These are phyloP conservation scores for Fonsecaea monophora DNA, from an alignment of 2,329 filamentous ascomycete species.

Conservation along the genomic window DNA sequence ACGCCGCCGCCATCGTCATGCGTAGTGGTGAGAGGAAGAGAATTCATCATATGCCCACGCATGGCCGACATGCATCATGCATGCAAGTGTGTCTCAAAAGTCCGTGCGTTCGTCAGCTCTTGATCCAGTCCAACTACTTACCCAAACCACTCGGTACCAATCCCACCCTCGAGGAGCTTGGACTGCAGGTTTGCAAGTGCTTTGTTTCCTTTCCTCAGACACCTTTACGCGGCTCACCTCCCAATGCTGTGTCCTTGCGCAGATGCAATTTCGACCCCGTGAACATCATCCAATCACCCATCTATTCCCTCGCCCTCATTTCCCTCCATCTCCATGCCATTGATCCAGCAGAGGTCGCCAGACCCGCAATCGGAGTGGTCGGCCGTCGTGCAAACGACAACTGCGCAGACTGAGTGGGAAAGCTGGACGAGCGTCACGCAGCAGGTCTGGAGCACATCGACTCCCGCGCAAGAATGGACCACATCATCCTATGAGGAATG, in stretches of 20 bases:
- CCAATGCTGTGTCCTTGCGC: neutral
- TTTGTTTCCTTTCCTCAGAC: neutral
- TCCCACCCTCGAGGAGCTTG: neutral
- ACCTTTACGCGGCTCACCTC: neutral
- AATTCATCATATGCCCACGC: neutral
- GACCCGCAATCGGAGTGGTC: neutral
- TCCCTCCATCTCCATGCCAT: constrained; percentile 4
- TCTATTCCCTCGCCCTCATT: neutral
- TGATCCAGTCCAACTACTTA: constrained; percentile 3
- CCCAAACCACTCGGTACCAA: neutral
- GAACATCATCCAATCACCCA: neutral
- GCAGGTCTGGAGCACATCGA: constrained; percentile 7
- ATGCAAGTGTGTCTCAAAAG: constrained; percentile 20
- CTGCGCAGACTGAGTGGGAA: constrained; percentile 4
- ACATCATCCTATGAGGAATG: constrained; percentile 2
- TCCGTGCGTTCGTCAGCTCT: constrained; percentile 8
- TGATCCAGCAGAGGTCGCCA: constrained; percentile 10
- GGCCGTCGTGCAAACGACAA: neutral
- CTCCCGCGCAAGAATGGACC: constrained; percentile 1
- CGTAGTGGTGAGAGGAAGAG: neutral
- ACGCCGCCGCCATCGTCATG: constrained; percentile 14
- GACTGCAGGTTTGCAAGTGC: neutral
- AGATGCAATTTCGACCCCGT: neutral
- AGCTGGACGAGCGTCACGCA: constrained; percentile 7
- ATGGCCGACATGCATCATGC: constrained; percentile 19